Percentiles rank a stretch among this genome's conserved stretches.
phyloP scores from a whole-genome alignment of 2,329 filamentous ascomycete species.

The Sporothrix luriei region DNA sequence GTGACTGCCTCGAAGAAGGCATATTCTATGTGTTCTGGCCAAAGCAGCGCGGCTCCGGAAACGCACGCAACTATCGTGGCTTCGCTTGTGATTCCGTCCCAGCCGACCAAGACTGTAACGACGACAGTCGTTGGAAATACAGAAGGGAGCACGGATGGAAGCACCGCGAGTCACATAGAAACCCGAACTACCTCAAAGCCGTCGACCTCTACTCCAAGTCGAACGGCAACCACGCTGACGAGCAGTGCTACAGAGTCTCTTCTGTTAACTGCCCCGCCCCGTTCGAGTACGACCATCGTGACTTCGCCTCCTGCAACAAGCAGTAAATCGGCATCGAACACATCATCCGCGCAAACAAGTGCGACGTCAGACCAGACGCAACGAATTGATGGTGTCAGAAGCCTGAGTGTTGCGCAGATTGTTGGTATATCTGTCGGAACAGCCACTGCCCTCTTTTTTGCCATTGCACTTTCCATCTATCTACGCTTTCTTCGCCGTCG shows the following conservation, averaged over 20 bases:
- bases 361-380: not conserved
- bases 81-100: conserved; percentile 52
- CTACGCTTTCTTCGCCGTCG: conserved; percentile 42
- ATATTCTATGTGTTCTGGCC: conserved; percentile 60
- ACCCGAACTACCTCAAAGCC: conserved; percentile 30
- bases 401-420: conserved; percentile 39
- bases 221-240: not conserved
- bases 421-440: conserved; percentile 62
- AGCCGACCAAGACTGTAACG: conserved; percentile 38
- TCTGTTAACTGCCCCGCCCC: not conserved
- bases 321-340: conserved; percentile 40
- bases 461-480: conserved; percentile 52
- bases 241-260: not conserved
- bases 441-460: conserved; percentile 53
- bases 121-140: conserved; percentile 45
- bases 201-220: conserved; percentile 24
- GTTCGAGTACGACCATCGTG: not conserved
- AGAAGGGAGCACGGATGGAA: conserved; percentile 9
- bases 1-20: conserved; percentile 48
- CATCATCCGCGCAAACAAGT: not conserved
- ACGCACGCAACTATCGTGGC: conserved; percentile 63
- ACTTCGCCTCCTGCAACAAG: not conserved
- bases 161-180: conserved; percentile 1
- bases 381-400: conserved; percentile 44
- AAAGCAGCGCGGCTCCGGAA: conserved; percentile 55